Percentiles rank a stretch among this genome's conserved stretches.
Evolutionary conservation across 176 grass and related monocot species (phyloP).

Genomic region (Hsuehochloa calcarea): DNA sequence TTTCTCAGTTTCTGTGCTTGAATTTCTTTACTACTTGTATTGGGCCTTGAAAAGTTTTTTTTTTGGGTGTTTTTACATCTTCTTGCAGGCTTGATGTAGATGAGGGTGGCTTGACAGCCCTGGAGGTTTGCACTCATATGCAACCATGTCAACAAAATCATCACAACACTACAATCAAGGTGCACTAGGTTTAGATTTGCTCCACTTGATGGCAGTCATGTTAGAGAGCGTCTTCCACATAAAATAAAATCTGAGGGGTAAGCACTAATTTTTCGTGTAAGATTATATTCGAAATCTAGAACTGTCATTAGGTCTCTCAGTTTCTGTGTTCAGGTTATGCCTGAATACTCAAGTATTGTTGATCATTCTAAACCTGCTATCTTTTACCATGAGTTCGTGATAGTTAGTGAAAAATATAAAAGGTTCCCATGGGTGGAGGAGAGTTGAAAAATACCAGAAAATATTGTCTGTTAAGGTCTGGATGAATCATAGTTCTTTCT

Average conservation of each 20-base stretch:
- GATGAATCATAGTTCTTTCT: background rate
- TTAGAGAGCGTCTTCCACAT: conserved; percentile 77
- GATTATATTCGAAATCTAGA: background rate
- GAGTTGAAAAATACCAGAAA: background rate
- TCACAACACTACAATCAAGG: conserved; percentile 92
- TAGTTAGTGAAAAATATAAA: conserved; percentile 15
- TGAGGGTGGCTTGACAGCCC: conserved; percentile 75
- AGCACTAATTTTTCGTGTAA: conserved; percentile 4
- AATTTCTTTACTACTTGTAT: conserved; percentile 3
- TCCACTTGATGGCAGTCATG: conserved; percentile 77
- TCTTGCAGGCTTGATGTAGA: conserved; percentile 72
- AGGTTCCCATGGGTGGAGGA: background rate
- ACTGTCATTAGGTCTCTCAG: background rate
- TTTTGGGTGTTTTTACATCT: background rate
- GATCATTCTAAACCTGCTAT: background rate
- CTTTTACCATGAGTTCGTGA: background rate
- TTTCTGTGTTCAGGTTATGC: conserved; percentile 65
- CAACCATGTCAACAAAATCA: conserved; percentile 98
- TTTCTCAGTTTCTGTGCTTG: background rate
- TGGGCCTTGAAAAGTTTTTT: background rate
- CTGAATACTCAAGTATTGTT: background rate
- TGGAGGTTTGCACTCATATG: conserved; percentile 98
- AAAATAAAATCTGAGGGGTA: conserved; percentile 92
- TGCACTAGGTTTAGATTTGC: conserved; percentile 98
- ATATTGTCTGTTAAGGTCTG: background rate